Evolutionary conservation across 495 filamentous ascomycete genomes (phyloP), one percentile per base, ranked within the genome.

Genomic region (Neurospora sublineolata): DNA sequence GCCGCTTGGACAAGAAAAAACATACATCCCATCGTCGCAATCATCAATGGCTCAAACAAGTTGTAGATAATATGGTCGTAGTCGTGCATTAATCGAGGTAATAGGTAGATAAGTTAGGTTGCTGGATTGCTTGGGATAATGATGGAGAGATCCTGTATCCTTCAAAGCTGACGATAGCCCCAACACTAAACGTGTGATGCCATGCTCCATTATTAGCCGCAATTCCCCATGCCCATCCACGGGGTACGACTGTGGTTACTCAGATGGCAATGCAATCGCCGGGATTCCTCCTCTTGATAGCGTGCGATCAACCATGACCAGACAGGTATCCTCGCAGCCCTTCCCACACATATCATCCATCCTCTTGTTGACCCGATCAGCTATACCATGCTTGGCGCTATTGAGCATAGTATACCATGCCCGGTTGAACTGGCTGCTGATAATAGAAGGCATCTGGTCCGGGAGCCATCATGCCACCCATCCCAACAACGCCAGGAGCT

Each of bases 381-480:
- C 52, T 18, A 64, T 1, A 30, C 7, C 27, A 33, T 27, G 20
- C 69, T 27, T 18, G 7, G 0, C 0, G 33, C 77, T 79, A 78
- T 64, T 77, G 74, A 42, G 70, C 70, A 46, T 74, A 76, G 77
- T 92, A 95, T 75, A 92, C 91, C 72, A 89, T 85, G n/a, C 83
- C 84, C 36, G 83, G 85, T 1, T 81, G 82, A 9, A 84, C 77
- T 72, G 88, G 78, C 72, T 88, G 90, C 38, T 90, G 87, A 77
- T 93, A 94, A 77, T 92, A 95, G 80, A 92, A 95, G 14, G 84
- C 80, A 75, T 91, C 84, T 70, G 86, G 83, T 78, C 86, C 82
- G 8, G 92, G 90, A 9, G 91, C 90, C 83, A 94, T 90, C 91
- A 94, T 93, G 0, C 90, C 91, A 68, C 89, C 91, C 87, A 93